These are phyloP conservation scores for Vitellaria paradoxa DNA, from an alignment of 179 eudicot species.

Conservation along the genomic window DNA sequence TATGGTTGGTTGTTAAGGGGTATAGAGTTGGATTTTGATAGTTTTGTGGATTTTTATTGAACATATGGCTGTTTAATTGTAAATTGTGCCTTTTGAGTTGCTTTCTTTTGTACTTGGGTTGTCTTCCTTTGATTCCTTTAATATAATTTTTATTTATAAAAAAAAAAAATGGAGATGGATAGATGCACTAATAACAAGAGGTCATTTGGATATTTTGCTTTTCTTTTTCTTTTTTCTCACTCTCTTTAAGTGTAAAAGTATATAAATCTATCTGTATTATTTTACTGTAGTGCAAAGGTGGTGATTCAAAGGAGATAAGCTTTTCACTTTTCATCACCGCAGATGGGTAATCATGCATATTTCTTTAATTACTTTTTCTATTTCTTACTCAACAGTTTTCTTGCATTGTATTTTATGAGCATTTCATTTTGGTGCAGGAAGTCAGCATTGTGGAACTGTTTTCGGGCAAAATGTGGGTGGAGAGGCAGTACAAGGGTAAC, in stretches of 20 bases:
- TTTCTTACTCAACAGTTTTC: background rate
- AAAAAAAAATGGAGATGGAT: too few relatives aligned
- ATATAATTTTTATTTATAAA: too few relatives aligned
- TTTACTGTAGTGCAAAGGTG: slow-evolving; percentile 70
- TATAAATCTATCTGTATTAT: background rate
- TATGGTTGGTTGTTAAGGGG: too few relatives aligned
- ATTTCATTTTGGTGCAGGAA: slow-evolving; percentile 32
- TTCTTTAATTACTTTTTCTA: background rate
- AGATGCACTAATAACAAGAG: background rate
- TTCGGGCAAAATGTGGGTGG: slow-evolving; percentile 82
- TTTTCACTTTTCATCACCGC: slow-evolving; percentile 47
- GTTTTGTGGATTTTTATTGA: too few relatives aligned
- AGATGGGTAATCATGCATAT: slow-evolving; percentile 48
- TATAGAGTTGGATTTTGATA: too few relatives aligned
- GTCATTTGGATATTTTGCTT: background rate
- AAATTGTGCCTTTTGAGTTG: too few relatives aligned
- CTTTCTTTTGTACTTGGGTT: too few relatives aligned
- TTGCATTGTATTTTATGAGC: background rate
- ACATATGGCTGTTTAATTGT: too few relatives aligned
- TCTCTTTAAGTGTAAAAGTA: background rate
- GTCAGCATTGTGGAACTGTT: slow-evolving; percentile 58
- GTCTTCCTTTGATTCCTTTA: too few relatives aligned
- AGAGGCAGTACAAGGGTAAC: slow-evolving; percentile 52
- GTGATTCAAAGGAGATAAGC: slow-evolving; percentile 48
- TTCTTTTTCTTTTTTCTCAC: background rate